phyloP scores from a whole-genome alignment of 106 monocot species.

The Dendrobium catenatum region DNA sequence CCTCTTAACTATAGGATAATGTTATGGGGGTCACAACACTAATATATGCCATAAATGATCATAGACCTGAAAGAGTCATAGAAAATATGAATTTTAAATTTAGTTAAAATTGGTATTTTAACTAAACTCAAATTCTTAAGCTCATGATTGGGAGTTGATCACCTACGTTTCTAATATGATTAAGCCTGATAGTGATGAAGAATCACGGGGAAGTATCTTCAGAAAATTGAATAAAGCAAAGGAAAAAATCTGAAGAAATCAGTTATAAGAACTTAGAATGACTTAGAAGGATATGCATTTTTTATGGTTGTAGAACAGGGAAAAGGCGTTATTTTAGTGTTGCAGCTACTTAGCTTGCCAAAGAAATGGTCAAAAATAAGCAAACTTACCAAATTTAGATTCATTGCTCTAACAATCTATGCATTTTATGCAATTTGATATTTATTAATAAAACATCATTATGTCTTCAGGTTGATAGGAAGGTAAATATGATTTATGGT shows the following conservation, averaged over 20 bases:
- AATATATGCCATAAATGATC: too few species aligned
- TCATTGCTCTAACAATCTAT: slow-evolving; percentile 28
- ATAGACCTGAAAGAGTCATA: too few species aligned
- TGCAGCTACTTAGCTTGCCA: slow-evolving; percentile 64
- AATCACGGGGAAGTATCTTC: too few species aligned
- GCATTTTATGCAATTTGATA: background rate
- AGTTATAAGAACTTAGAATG: background rate
- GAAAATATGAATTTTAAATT: too few species aligned
- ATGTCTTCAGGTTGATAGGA: slow-evolving; percentile 48
- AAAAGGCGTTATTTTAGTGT: slow-evolving; percentile 56
- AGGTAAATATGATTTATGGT: slow-evolving; percentile 69
- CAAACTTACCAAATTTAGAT: background rate
- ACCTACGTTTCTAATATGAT: too few species aligned
- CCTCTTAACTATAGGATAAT: too few species aligned
- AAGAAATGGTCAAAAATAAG: slow-evolving; percentile 36
- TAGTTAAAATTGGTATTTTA: too few species aligned
- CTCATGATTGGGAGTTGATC: slow-evolving; percentile 5
- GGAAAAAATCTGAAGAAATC: too few species aligned
- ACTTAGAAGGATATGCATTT: slow-evolving; percentile 67
- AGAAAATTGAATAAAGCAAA: too few species aligned
- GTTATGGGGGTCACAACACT: too few species aligned
- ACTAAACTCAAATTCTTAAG: too few species aligned
- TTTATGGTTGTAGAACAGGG: slow-evolving; percentile 76
- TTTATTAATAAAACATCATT: slow-evolving; percentile 2
- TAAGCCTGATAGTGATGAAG: too few species aligned